Percentiles rank a stretch among this genome's conserved stretches.
These are phyloP conservation scores for Ceratorhiza oryzae-sativae DNA, from an alignment of 1,284 basidiomycete species.

Conservation along the genomic window DNA sequence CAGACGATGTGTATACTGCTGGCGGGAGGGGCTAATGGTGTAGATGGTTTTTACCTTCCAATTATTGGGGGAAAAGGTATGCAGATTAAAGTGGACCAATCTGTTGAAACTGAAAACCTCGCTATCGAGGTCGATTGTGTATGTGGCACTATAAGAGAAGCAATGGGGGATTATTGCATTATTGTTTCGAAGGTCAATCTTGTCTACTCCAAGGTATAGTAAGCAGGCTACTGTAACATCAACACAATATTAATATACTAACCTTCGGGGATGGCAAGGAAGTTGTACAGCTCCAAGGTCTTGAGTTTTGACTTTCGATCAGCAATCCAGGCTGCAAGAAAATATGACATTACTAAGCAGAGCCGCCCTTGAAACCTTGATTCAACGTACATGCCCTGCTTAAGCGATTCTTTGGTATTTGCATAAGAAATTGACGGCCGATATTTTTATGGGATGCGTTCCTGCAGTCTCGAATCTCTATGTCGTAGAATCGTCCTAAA, in stretches of 20 bases:
- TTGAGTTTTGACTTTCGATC: neutral
- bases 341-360: neutral
- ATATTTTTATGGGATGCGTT: neutral
- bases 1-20: too few species aligned
- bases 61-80: neutral
- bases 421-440: neutral
- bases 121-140: slow-evolving; percentile 20
- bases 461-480: neutral
- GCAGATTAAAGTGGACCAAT: neutral
- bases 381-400: neutral
- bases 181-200: neutral
- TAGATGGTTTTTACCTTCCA: too few species aligned
- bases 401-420: neutral
- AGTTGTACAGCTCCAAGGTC: neutral
- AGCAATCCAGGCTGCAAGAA: neutral
- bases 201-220: too few species aligned
- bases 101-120: slow-evolving; percentile 19
- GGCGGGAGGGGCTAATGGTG: too few species aligned
- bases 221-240: too few species aligned
- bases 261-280: too few species aligned
- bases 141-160: neutral
- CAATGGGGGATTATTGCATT: neutral
- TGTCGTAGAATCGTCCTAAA: slow-evolving; percentile 1
- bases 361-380: neutral
- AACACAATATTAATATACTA: too few species aligned